phyloP scores from a whole-genome alignment of 202 grass and related monocot species.

The Carex sylvatica region DNA sequence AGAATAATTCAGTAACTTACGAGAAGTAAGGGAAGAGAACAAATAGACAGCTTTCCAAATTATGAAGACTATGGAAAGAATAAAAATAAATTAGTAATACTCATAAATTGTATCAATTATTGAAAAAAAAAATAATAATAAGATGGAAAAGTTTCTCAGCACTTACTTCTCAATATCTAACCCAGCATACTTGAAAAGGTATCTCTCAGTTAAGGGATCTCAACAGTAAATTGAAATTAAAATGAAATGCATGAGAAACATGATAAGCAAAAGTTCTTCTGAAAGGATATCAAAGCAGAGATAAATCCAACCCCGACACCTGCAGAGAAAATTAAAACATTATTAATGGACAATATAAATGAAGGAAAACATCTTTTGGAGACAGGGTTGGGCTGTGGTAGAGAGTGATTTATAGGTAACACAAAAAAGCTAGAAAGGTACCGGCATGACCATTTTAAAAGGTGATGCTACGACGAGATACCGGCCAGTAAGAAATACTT shows the following conservation, averaged over 20 bases:
- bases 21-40: slow-evolving; percentile 99
- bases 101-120: slow-evolving; percentile 5
- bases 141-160: slow-evolving; percentile 18
- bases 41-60: slow-evolving; percentile 98
- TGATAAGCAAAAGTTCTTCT: slow-evolving; percentile 6
- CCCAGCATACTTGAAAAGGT: slow-evolving; percentile 99
- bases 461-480: slow-evolving; percentile 4
- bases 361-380: background rate
- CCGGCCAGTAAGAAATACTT: background rate
- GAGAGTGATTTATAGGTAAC: background rate
- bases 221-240: slow-evolving; percentile 25
- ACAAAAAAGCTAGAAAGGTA: background rate
- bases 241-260: slow-evolving; percentile 27
- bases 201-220: slow-evolving; percentile 65
- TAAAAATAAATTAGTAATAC: slow-evolving; percentile 28
- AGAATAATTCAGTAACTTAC: slow-evolving; percentile 47
- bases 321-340: slow-evolving; percentile 35
- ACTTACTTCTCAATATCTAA: slow-evolving; percentile 97
- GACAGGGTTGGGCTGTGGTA: background rate
- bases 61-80: slow-evolving; percentile 70
- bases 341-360: background rate
- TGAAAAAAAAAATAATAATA: background rate
- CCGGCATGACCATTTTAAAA: background rate
- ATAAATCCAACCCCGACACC: slow-evolving; percentile 97
- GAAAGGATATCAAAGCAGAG: slow-evolving; percentile 97